Percentiles rank a stretch among this genome's conserved stretches.
phyloP scores from a whole-genome alignment of 2,329 filamentous ascomycete species.

The Zymoseptoria brevis region DNA sequence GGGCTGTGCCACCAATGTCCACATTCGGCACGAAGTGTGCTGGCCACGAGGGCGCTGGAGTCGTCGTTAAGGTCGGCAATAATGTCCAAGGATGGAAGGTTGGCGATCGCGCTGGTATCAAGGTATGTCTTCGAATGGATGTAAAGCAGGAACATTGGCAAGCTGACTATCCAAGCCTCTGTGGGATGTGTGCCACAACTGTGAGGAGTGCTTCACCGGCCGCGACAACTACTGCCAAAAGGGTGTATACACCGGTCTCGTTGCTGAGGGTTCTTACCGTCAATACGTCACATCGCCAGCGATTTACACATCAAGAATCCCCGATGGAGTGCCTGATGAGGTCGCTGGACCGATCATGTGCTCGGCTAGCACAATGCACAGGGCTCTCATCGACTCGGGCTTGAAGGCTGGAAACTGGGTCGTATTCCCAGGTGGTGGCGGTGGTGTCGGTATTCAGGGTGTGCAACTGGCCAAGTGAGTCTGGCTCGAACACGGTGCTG shows the following conservation, averaged over 20 bases:
- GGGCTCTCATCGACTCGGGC: conserved; percentile 45
- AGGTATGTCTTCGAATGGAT: background rate
- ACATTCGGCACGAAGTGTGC: conserved; percentile 27
- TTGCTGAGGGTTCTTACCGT: conserved; percentile 45
- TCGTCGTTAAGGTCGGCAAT: conserved; percentile 49
- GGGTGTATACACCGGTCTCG: conserved; percentile 39
- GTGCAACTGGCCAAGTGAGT: conserved; percentile 40
- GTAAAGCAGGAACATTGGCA: background rate
- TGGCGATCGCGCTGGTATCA: conserved; percentile 45
- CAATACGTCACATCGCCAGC: conserved; percentile 53
- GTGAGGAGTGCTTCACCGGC: conserved; percentile 42
- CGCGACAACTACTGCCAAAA: conserved; percentile 47
- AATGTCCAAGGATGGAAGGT: conserved; percentile 47
- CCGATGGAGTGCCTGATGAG: conserved; percentile 47
- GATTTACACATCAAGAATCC: conserved; percentile 47
- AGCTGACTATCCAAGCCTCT: conserved; percentile 37
- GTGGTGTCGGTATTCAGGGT: conserved; percentile 51
- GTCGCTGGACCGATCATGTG: conserved; percentile 55
- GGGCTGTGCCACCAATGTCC: conserved; percentile 42
- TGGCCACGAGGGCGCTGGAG: conserved; percentile 48
- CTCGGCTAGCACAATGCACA: conserved; percentile 50
- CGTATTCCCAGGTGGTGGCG: conserved; percentile 48
- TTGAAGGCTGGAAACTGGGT: conserved; percentile 48
- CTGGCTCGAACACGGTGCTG: background rate
- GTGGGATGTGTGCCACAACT: conserved; percentile 44